phyloP scores from a whole-genome alignment of 108 stramenopile genomes.

The Bacterosira constricta region DNA sequence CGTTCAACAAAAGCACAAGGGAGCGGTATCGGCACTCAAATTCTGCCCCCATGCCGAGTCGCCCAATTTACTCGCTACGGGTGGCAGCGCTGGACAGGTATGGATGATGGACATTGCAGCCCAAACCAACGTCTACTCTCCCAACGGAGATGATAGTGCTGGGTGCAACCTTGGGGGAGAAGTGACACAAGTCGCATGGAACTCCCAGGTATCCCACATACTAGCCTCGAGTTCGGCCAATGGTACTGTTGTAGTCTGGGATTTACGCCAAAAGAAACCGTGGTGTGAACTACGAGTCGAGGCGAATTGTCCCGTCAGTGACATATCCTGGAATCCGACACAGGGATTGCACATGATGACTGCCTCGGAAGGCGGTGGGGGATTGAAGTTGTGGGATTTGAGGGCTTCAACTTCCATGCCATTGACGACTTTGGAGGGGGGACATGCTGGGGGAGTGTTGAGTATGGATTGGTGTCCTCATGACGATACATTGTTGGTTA shows the following conservation, averaged over 20 bases:
- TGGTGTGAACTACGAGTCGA: constrained; percentile 93
- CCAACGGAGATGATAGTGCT: constrained; percentile 24
- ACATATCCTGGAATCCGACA: constrained; percentile 94
- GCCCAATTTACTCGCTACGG: constrained; percentile 77
- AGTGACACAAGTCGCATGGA: constrained; percentile 94
- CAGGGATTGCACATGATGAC: constrained; percentile 95
- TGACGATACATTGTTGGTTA: constrained; percentile 83
- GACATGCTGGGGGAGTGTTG: constrained; percentile 91
- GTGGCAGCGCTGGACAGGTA: constrained; percentile 83
- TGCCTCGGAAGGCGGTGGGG: constrained; percentile 91
- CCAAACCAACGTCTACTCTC: constrained; percentile 14
- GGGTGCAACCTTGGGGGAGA: constrained; percentile 66
- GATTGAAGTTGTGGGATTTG: constrained; percentile 95
- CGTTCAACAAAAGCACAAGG: constrained; percentile 43
- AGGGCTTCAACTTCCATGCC: constrained; percentile 93
- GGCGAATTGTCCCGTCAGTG: constrained; percentile 62
- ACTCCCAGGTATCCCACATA: constrained; percentile 95
- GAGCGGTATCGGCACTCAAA: constrained; percentile 79
- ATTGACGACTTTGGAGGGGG: constrained; percentile 85
- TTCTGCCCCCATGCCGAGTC: constrained; percentile 87
- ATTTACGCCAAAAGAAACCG: constrained; percentile 90
- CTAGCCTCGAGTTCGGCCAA: constrained; percentile 85
- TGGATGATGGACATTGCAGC: constrained; percentile 46
- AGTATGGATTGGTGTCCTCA: constrained; percentile 96
- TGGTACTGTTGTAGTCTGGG: constrained; percentile 95